Conservation (phyloP, 1,284 basidiomycete species). For the Ceratobasidium papillatum region DNA sequence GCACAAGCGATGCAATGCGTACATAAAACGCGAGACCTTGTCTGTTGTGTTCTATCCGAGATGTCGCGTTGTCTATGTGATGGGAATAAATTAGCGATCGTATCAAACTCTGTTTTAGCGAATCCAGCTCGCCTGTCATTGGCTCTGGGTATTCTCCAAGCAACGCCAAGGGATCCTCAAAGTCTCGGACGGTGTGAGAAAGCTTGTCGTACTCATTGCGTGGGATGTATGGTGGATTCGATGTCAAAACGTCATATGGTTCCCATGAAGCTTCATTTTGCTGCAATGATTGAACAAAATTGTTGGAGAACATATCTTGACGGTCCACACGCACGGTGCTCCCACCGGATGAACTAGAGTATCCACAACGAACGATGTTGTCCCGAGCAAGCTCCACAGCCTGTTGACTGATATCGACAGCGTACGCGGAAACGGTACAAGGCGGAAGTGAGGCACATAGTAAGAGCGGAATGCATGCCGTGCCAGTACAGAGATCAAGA, state of each 20-base stretch:
- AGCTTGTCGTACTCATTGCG: constrained; percentile 69
- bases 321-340: constrained; percentile 46
- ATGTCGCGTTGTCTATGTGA: not conserved
- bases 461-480: constrained; percentile 87
- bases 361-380: constrained; percentile 64
- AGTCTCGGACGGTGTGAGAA: constrained; percentile 71
- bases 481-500: constrained; percentile 90
- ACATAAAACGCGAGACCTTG: constrained; percentile 18
- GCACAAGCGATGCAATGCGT: constrained; percentile 16
- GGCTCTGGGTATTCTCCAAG: constrained; percentile 66
- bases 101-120: constrained; percentile 37
- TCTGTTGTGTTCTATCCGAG: not conserved
- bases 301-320: constrained; percentile 60
- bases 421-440: constrained; percentile 63
- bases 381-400: constrained; percentile 77
- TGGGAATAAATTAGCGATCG: not conserved
- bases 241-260: constrained; percentile 81
- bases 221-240: constrained; percentile 95
- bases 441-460: constrained; percentile 70
- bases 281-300: constrained; percentile 39
- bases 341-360: constrained; percentile 47
- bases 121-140: constrained; percentile 46
- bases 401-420: constrained; percentile 73
- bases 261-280: constrained; percentile 51
- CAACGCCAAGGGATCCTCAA: constrained; percentile 83